Evolutionary conservation across 1,139 yeast species (phyloP).

Genomic region (Zygosaccharomyces sapae): DNA sequence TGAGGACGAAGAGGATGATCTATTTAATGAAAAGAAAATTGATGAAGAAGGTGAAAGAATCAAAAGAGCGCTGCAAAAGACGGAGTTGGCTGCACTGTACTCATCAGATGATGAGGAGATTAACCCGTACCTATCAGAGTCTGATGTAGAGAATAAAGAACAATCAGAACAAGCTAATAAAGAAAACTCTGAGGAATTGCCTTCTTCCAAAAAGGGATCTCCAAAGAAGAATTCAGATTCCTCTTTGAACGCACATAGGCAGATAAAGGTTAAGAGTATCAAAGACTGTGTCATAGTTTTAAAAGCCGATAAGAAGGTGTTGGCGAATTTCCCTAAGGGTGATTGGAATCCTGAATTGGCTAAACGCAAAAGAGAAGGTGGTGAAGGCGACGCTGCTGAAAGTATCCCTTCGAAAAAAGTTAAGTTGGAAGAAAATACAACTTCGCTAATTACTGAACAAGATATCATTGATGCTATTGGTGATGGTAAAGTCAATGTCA

Average conservation of each 20-base stretch:
- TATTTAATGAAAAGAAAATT: slow-evolving; percentile 69
- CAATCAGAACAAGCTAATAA: slow-evolving; percentile 45
- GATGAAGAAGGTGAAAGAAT: slow-evolving; percentile 90
- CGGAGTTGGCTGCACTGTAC: slow-evolving; percentile 85
- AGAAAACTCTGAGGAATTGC: slow-evolving; percentile 41
- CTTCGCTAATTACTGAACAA: slow-evolving; percentile 51
- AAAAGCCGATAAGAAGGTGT: slow-evolving; percentile 57
- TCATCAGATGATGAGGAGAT: slow-evolving; percentile 74
- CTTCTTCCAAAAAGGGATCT: slow-evolving; percentile 25
- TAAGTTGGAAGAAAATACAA: slow-evolving; percentile 21
- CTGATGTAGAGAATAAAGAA: slow-evolving; percentile 61
- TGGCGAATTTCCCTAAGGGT: slow-evolving; percentile 69
- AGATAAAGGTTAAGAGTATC: slow-evolving; percentile 46
- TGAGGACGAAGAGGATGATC: slow-evolving; percentile 48
- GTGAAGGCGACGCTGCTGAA: slow-evolving; percentile 12
- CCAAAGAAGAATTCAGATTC: slow-evolving; percentile 26
- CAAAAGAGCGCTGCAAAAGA: slow-evolving; percentile 74
- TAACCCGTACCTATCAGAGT: slow-evolving; percentile 76
- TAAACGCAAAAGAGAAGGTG: slow-evolving; percentile 41
- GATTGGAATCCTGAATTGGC: slow-evolving; percentile 76
- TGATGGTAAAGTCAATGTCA: slow-evolving; percentile 41
- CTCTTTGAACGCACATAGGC: slow-evolving; percentile 18
- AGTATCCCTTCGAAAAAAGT: slow-evolving; percentile 14
- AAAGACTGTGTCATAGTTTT: slow-evolving; percentile 66
- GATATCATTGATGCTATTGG: slow-evolving; percentile 67